Percentiles rank a stretch among this genome's conserved stretches.
These are phyloP conservation scores for Coccinonectria pachysandricola DNA, from an alignment of 2,329 filamentous ascomycete genomes.

Conservation along the genomic window DNA sequence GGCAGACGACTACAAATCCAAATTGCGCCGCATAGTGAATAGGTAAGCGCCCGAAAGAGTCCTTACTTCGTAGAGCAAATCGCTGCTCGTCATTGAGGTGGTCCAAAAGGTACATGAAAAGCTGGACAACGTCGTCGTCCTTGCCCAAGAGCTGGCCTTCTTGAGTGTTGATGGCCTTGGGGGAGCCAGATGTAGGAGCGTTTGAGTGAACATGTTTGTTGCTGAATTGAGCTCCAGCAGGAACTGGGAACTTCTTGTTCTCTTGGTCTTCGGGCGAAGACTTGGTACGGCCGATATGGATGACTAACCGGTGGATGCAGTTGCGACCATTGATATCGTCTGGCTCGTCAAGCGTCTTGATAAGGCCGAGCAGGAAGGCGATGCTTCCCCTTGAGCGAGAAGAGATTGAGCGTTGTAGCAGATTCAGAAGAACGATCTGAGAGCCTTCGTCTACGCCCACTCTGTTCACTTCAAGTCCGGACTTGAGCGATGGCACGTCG, in stretches of 20 bases:
- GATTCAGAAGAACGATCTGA: conserved; percentile 64
- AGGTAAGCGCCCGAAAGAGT: conserved; percentile 73
- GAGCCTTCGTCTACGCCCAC: conserved; percentile 29
- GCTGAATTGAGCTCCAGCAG: conserved; percentile 43
- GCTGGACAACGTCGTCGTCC: conserved; percentile 65
- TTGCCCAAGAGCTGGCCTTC: conserved; percentile 57
- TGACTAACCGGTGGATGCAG: conserved; percentile 84
- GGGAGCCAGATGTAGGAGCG: conserved; percentile 50
- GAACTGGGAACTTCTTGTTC: conserved; percentile 40
- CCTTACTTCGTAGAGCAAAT: conserved; percentile 54
- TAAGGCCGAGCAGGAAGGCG: conserved; percentile 54
- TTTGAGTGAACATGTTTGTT: conserved; percentile 73
- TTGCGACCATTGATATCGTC: conserved; percentile 93
- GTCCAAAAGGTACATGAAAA: conserved; percentile 55
- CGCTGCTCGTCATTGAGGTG: conserved; percentile 59
- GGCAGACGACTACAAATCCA: conserved; percentile 82
- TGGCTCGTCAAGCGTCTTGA: conserved; percentile 68
- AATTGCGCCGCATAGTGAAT: conserved; percentile 93
- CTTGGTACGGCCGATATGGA: conserved; percentile 76
- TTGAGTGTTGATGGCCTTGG: conserved; percentile 52
- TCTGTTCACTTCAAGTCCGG: conserved; percentile 48
- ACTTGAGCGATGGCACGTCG: conserved; percentile 45
- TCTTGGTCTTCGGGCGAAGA: conserved; percentile 38
- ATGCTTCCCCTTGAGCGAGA: conserved; percentile 60
- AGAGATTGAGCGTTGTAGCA: conserved; percentile 68